Evolutionary conservation across 2,329 filamentous ascomycete genomes (phyloP).

Genomic region (Mariannaea elegans): DNA sequence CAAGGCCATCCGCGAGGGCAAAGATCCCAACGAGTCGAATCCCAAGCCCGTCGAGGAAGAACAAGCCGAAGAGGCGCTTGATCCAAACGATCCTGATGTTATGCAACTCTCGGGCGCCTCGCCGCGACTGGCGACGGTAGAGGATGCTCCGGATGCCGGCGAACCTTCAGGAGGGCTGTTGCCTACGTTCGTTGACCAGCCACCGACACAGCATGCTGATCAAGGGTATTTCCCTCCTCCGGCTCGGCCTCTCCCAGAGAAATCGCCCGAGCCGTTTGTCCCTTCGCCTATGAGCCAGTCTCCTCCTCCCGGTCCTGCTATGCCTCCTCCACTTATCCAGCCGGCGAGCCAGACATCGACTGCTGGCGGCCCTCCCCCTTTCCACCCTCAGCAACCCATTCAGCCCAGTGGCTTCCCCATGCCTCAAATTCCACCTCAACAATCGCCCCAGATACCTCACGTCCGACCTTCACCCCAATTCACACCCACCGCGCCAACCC

Average conservation of each 20-base stretch:
- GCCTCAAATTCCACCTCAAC: conserved; percentile 40
- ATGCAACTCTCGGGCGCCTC: conserved; percentile 52
- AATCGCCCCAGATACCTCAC: conserved; percentile 41
- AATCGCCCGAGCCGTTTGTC: conserved; percentile 41
- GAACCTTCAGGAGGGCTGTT: conserved; percentile 35
- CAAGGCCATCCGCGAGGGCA: conserved; percentile 88
- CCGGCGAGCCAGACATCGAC: conserved; percentile 11
- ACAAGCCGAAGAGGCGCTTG: conserved; percentile 54
- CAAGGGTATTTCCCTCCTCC: conserved; percentile 46
- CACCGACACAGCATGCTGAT: conserved; percentile 37
- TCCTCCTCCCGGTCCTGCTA: conserved; percentile 35
- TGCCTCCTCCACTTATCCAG: conserved; percentile 26
- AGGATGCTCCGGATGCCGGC: conserved; percentile 62
- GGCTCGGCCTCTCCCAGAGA: conserved; percentile 5
- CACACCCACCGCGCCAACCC: conserved; percentile 29
- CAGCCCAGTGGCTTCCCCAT: conserved; percentile 22
- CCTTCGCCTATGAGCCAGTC: conserved; percentile 48
- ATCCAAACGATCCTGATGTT: conserved; percentile 72
- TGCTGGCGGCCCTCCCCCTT: conserved; percentile 4
- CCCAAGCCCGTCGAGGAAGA: conserved; percentile 68
- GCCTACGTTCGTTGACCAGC: conserved; percentile 39
- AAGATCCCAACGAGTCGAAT: conserved; percentile 92
- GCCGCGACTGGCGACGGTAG: conserved; percentile 56
- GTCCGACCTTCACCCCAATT: conserved; percentile 34
- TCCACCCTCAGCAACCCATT: conserved; percentile 21